Base-by-base conservation (phyloP, 2,329 filamentous ascomycete species). In the Fusarium denticulatum region DNA sequence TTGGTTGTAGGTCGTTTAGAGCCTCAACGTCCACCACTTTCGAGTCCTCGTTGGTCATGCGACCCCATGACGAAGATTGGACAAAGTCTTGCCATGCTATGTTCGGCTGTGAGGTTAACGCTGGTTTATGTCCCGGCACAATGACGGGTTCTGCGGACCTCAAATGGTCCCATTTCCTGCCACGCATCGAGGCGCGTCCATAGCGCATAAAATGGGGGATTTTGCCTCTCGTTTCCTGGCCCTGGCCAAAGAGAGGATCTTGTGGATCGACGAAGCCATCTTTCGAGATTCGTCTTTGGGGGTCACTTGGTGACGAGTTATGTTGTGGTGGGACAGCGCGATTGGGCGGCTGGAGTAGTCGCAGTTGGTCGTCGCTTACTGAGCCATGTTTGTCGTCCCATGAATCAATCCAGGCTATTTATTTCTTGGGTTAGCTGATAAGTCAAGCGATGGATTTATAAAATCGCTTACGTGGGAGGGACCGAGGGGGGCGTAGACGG, bases 61-160 rank as follows among this genome's bases (percentile, higher is more conserved):
- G 86, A 4, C 87, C 87, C 77, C 88, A 89, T 11, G 83, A 81
- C 6, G 88, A 88, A 18, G 88, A 88, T 34, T 83, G 83, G 30
- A 90, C 81, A 75, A 89, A 90, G 56, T 86, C 84, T 16, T 82
- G 81, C 88, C 88, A 91, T 34, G 83, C 82, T 28, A 84, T 79
- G 63, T 83, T 82, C 18, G 86, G 81, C 46, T 84, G 82, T 53
- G 81, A 71, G 24, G 73, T 67, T 50, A 67, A 78, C 40, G 82
- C 78, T 18, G 84, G 82, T 64, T 81, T 81, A 70, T 87, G 85
- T 45, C 84, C 83, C 30, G 88, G 83, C 53, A 90, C 86, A 71
- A 91, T 89, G 71, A 90, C 88, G 8, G 89, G 88, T 67, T 90
- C 88, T 39, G 86, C 84, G 6, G 87, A 87, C 59, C 89, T 87